Conservation (phyloP, 345 rosid species). For the Arabidopsis arenosa region DNA sequence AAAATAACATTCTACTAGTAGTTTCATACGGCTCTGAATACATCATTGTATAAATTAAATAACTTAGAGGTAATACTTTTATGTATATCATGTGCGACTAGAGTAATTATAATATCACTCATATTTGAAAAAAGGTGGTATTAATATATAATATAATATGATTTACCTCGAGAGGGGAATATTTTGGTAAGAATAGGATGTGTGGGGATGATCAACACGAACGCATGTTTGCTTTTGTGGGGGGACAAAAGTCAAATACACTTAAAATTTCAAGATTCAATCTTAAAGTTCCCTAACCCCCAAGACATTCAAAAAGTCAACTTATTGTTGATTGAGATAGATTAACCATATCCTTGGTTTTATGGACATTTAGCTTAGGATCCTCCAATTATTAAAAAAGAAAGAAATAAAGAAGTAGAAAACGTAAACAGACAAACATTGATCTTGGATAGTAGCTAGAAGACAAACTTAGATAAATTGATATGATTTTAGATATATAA, state of each 20-base stretch:
- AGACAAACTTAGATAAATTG: no score
- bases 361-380: slow-evolving; percentile 35
- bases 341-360: slow-evolving; percentile 38
- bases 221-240: slow-evolving; percentile 43
- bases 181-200: slow-evolving; percentile 22
- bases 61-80: no score
- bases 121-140: no score
- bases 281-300: slow-evolving; percentile 28
- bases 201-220: slow-evolving; percentile 40
- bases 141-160: background rate
- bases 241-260: slow-evolving; percentile 40
- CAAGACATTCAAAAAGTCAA: slow-evolving; percentile 37
- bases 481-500: no score
- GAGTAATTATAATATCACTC: no score
- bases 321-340: slow-evolving; percentile 31
- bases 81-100: background rate
- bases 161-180: slow-evolving; percentile 41
- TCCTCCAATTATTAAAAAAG: slow-evolving; percentile 24
- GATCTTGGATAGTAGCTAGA: background rate
- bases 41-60: no score
- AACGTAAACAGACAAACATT: background rate
- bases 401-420: background rate
- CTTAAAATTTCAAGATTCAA: slow-evolving; percentile 32
- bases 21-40: no score
- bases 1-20: no score